Conservation (phyloP, 176 grass and related monocot species). For the Avena atlantica region DNA sequence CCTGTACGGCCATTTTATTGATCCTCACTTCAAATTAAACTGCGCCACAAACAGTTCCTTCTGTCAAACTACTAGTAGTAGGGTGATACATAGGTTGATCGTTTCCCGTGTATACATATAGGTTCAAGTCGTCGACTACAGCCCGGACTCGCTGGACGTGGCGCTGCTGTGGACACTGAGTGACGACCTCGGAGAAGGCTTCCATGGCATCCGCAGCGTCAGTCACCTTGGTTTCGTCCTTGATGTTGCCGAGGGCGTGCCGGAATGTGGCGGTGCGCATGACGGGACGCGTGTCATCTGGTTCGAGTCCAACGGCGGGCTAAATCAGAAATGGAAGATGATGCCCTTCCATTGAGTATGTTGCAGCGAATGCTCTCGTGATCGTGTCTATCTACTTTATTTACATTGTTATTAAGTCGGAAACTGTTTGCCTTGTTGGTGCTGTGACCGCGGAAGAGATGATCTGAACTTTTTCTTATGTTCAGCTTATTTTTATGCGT, state of each 20-base stretch:
- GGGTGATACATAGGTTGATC: not conserved
- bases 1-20: not conserved
- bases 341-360: not conserved
- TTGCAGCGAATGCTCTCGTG: not conserved
- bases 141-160: conserved; percentile 23
- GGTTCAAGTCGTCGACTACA: not conserved
- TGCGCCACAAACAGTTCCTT: not conserved
- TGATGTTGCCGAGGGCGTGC: not conserved
- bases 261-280: not conserved
- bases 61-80: too few relatives aligned
- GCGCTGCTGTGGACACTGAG: conserved; percentile 42
- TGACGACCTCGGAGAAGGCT: conserved; percentile 8
- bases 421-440: not conserved
- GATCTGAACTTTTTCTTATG: not conserved
- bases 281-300: conserved; percentile 34
- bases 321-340: conserved; percentile 29
- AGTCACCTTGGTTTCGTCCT: not conserved
- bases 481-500: not conserved
- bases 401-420: not conserved
- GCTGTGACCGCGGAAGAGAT: not conserved
- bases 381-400: not conserved
- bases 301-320: not conserved
- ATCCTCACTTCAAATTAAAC: not conserved
- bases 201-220: conserved; percentile 6
- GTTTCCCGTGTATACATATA: not conserved